Percentiles rank a stretch among this genome's conserved stretches.
Conservation (phyloP, 441 rosid genomes). For the Melastoma candidum region DNA sequence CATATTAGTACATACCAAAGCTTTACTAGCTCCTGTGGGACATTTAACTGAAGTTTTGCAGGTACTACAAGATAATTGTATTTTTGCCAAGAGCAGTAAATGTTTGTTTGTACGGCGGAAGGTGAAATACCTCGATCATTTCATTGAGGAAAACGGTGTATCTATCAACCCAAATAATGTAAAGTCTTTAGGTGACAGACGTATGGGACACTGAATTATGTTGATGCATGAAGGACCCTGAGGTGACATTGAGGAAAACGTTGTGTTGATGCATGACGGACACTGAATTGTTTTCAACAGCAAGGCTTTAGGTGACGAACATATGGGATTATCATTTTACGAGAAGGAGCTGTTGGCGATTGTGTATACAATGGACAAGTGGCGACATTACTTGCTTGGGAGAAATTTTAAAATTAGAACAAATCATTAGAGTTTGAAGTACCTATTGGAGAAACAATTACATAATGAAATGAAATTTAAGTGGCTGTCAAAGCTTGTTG, state of each 20-base stretch:
- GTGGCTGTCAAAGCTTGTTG: background rate
- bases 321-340: background rate
- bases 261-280: background rate
- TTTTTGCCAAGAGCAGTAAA: background rate
- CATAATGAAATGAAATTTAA: background rate
- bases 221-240: too few relatives aligned
- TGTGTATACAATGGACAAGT: background rate
- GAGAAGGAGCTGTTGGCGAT: slow-evolving; percentile 1
- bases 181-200: background rate
- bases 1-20: too few relatives aligned
- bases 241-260: background rate
- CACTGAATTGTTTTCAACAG: background rate
- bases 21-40: too few relatives aligned
- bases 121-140: background rate
- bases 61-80: too few relatives aligned
- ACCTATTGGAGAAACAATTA: background rate
- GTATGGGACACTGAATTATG: too few relatives aligned
- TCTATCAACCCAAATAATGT: background rate
- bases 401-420: background rate
- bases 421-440: background rate
- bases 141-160: background rate
- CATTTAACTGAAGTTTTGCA: too few relatives aligned
- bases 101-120: background rate
- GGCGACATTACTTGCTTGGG: background rate
- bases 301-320: background rate